These are phyloP conservation scores for Metschnikowia cubensis DNA, from an alignment of 805 yeast genomes.

Conservation along the genomic window DNA sequence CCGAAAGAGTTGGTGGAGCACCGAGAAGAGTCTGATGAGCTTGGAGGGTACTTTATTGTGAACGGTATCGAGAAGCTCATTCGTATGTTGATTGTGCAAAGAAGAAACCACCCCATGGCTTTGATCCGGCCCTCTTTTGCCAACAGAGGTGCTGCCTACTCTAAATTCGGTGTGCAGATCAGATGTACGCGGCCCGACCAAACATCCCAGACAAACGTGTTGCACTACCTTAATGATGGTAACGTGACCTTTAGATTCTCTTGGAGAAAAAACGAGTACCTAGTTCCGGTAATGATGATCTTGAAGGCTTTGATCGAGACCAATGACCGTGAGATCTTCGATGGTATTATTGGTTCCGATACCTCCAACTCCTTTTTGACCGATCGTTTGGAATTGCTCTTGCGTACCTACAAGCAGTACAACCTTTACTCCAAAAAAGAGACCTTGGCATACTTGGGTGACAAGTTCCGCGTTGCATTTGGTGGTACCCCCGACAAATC, in stretches of 20 bases:
- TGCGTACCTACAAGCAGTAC: slow-evolving; percentile 84
- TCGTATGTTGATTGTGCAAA: slow-evolving; percentile 96
- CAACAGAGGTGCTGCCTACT: slow-evolving; percentile 88
- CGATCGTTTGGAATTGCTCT: slow-evolving; percentile 91
- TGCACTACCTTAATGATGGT: slow-evolving; percentile 93
- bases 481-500: slow-evolving; percentile 84
- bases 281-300: slow-evolving; percentile 90
- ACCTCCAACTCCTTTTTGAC: slow-evolving; percentile 86
- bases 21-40: slow-evolving; percentile 90
- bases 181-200: slow-evolving; percentile 95
- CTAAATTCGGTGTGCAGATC: slow-evolving; percentile 89
- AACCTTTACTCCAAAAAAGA: slow-evolving; percentile 75
- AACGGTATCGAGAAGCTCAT: slow-evolving; percentile 96
- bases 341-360: slow-evolving; percentile 92
- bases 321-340: slow-evolving; percentile 91
- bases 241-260: slow-evolving; percentile 94
- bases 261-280: slow-evolving; percentile 94
- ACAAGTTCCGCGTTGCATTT: slow-evolving; percentile 90
- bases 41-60: slow-evolving; percentile 94
- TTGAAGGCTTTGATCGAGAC: slow-evolving; percentile 87
- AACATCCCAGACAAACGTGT: slow-evolving; percentile 95
- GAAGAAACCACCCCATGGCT: slow-evolving; percentile 98
- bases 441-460: slow-evolving; percentile 92
- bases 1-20: slow-evolving; percentile 75
- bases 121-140: slow-evolving; percentile 90